Base-by-base conservation (phyloP, 2,329 filamentous ascomycete genomes). In the Madurella fahalii region DNA sequence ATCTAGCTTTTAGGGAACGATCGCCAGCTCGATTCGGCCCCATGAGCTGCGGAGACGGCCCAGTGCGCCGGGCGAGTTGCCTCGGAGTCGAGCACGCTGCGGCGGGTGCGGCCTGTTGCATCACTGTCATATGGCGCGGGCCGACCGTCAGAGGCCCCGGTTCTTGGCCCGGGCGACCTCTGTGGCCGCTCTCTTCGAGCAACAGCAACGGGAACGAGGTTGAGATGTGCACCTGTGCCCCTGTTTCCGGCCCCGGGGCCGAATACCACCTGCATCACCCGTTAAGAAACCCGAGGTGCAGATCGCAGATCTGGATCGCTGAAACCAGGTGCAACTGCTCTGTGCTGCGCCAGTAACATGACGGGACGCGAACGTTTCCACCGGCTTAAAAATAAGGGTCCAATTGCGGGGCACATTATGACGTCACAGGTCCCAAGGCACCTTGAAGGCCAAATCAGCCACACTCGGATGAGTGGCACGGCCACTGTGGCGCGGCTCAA, bases 51-150 rank as follows among this genome's bases (percentile, higher is more conserved):
- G 37, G 43, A 52, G 34, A 25, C 7, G 44, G 25, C 37, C 40
- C 31, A 48, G 18, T 39, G 18, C 31, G 31, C 40, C 44, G 40
- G 46, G n/a, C 18, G 18, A 30, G 9, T 16, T 25, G 25, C 31
- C 47, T 12, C 37, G 34, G 40, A n/a, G 47, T 37, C 18, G 41
- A 44, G 17, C 15, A 18, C 41, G 34, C 34, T 40, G 25, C 30
- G 25, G 40, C 40, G 12, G 34, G 48, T 25, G 41, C 44, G 54
- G 47, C 54, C 34, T 46, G 53, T 56, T 58, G 52, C 57, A 57
- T 54, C 40, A 44, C 46, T 58, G 48, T 58, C 44, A 47, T 54
- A 45, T 42, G 40, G 25, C 53, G 31, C 15, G 11, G 5, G 1
- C 13, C 31, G 45, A 39, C 50, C 47, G 30, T 43, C 47, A 40